Percentiles rank a stretch among this genome's conserved stretches.
Conservation (phyloP, 768 basidiomycete genomes). For the Suillus variegatus region DNA sequence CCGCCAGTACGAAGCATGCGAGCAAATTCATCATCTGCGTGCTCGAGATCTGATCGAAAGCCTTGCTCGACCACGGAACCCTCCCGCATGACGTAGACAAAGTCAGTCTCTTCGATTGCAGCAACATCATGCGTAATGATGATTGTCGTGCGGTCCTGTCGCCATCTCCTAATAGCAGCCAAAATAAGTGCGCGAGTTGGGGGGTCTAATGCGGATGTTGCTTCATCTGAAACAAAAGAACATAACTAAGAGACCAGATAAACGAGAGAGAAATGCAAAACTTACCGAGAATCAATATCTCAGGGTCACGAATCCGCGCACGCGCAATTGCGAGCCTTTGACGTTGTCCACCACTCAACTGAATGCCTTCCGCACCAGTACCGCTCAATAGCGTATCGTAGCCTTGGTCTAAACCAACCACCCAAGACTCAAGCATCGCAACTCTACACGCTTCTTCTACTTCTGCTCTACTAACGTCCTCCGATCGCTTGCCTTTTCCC, state of each 20-base stretch:
- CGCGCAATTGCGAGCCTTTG: constrained; percentile 90
- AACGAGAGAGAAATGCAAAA: constrained; percentile 16
- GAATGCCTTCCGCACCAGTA: constrained; percentile 64
- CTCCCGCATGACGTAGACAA: constrained; percentile 88
- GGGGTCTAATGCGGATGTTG: constrained; percentile 82
- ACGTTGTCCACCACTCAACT: constrained; percentile 87
- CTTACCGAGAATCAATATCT: constrained; percentile 88
- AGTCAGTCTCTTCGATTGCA: constrained; percentile 74
- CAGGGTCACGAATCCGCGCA: constrained; percentile 82
- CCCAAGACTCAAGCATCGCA: constrained; percentile 87
- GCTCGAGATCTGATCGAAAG: constrained; percentile 78
- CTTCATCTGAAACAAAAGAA: constrained; percentile 57
- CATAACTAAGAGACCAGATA: constrained; percentile 6
- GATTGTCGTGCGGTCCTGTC: constrained; percentile 59
- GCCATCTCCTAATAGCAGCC: constrained; percentile 67
- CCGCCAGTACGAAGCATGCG: constrained; percentile 71
- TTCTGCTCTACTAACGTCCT: constrained; percentile 61
- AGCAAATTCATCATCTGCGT: constrained; percentile 63
- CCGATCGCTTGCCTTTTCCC: constrained; percentile 42
- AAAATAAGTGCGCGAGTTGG: constrained; percentile 87
- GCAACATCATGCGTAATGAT: constrained; percentile 91
- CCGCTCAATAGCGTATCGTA: constrained; percentile 74
- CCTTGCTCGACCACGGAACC: constrained; percentile 84
- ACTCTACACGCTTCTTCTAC: constrained; percentile 82
- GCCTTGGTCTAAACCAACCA: constrained; percentile 79